Percentiles rank a stretch among this genome's conserved stretches.
Evolutionary conservation across 495 filamentous ascomycete genomes (phyloP).

Genomic region (Penicillium angulare): DNA sequence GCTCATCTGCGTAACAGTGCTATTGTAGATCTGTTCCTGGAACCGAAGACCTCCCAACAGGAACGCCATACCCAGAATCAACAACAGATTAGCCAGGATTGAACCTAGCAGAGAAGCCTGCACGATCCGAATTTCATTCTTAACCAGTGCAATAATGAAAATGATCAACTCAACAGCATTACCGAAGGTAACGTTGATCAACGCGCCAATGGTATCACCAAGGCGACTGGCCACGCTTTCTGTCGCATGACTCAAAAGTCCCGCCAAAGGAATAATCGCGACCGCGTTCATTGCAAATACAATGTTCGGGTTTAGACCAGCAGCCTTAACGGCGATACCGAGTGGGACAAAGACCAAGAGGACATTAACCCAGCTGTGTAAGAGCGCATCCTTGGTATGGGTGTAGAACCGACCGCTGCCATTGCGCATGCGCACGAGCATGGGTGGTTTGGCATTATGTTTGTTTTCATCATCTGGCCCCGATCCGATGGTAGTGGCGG

Average conservation of each 20-base stretch:
- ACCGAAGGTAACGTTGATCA: conserved; percentile 86
- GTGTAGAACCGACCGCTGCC: conserved; percentile 34
- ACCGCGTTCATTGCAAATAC: conserved; percentile 81
- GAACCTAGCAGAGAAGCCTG: conserved; percentile 87
- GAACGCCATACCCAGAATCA: conserved; percentile 91
- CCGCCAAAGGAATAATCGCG: conserved; percentile 80
- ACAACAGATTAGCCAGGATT: conserved; percentile 80
- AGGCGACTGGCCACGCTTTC: conserved; percentile 74
- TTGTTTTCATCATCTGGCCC: conserved; percentile 22
- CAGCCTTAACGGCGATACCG: conserved; percentile 65
- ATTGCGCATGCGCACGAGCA: conserved; percentile 33
- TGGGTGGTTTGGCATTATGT: conserved; percentile 27
- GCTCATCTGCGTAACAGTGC: conserved; percentile 92
- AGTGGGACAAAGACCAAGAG: conserved; percentile 78
- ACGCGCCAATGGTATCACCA: conserved; percentile 76
- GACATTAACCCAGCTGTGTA: conserved; percentile 71
- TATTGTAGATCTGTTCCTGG: conserved; percentile 93
- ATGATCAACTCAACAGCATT: conserved; percentile 91
- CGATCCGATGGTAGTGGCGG: conserved; percentile 8
- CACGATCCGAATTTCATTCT: conserved; percentile 82
- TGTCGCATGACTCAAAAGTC: conserved; percentile 77
- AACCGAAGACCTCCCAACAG: conserved; percentile 82
- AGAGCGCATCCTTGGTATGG: conserved; percentile 41
- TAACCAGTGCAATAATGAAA: conserved; percentile 49
- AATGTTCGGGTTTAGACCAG: conserved; percentile 45